phyloP scores from a whole-genome alignment of 164 flowering plant genomes.

The Stephania yunnanensis region DNA sequence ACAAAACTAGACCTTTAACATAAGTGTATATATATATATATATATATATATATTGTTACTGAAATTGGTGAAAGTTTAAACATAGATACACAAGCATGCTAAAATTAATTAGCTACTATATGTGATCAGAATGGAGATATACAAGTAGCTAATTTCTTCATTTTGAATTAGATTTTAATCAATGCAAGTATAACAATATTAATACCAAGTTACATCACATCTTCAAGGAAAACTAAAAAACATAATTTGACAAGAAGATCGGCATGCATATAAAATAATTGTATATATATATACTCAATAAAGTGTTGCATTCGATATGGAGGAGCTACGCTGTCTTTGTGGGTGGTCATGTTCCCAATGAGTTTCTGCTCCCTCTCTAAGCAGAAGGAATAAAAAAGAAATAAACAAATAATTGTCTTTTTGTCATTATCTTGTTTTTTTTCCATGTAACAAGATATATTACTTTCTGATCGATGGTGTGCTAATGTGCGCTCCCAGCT shows the following conservation, averaged over 20 bases:
- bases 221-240: too few relatives aligned
- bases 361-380: slow-evolving; percentile 17
- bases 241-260: background rate
- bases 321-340: slow-evolving; percentile 11
- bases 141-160: too few relatives aligned
- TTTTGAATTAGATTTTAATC: too few relatives aligned
- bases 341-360: slow-evolving; percentile 26
- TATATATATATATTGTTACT: too few relatives aligned
- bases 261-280: background rate
- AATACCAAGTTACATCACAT: too few relatives aligned
- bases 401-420: slow-evolving; percentile 11
- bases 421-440: slow-evolving; percentile 57
- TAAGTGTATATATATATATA: too few relatives aligned
- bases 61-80: too few relatives aligned
- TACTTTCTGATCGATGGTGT: slow-evolving; percentile 8
- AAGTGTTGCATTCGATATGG: background rate
- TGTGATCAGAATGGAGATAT: too few relatives aligned
- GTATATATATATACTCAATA: background rate
- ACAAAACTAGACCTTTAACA: too few relatives aligned
- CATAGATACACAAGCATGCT: too few relatives aligned
- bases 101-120: too few relatives aligned
- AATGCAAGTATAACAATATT: too few relatives aligned
- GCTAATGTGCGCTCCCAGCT: slow-evolving; percentile 28
- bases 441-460: slow-evolving; percentile 23
- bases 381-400: slow-evolving; percentile 2